Conservation (phyloP, 1,139 yeast genomes). For the Candida tropicalis region DNA sequence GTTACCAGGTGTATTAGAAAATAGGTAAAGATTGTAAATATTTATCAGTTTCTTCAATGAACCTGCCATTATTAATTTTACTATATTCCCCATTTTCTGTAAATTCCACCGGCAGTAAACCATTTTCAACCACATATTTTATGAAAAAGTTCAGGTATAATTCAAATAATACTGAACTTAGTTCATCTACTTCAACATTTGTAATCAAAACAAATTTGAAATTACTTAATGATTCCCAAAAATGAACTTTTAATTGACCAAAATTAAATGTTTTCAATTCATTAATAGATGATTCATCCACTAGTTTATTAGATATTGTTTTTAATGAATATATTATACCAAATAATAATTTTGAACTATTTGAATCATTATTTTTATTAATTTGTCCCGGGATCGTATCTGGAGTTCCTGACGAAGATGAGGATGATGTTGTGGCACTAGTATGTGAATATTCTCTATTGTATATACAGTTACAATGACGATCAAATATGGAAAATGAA, state of each 20-base stretch:
- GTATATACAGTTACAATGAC: conserved; percentile 83
- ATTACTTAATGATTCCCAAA: conserved; percentile 77
- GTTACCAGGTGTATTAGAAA: conserved; percentile 13
- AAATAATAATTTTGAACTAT: conserved; percentile 75
- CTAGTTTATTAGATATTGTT: conserved; percentile 68
- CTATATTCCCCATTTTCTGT: conserved; percentile 29
- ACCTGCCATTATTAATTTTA: conserved; percentile 45
- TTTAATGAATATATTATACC: conserved; percentile 86
- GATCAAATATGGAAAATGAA: conserved; percentile 86
- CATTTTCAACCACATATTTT: conserved; percentile 69
- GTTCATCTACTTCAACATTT: conserved; percentile 63
- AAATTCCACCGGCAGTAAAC: conserved; percentile 57
- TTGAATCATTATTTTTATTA: conserved; percentile 61
- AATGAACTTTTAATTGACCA: conserved; percentile 75
- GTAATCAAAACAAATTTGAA: conserved; percentile 75
- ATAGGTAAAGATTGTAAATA: conserved; percentile 33
- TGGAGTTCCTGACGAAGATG: conserved; percentile 15
- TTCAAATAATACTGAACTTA: conserved; percentile 62
- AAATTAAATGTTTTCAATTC: conserved; percentile 68
- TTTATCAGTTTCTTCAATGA: conserved; percentile 48
- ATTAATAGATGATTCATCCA: conserved; percentile 41
- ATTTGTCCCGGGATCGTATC: conserved; percentile 38
- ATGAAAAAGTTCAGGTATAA: conserved; percentile 71
- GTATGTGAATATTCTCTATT: conserved; percentile 58
- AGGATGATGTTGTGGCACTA: not conserved